Base-by-base conservation (phyloP, 2,329 filamentous ascomycete species). In the Penicillium thymicola region DNA sequence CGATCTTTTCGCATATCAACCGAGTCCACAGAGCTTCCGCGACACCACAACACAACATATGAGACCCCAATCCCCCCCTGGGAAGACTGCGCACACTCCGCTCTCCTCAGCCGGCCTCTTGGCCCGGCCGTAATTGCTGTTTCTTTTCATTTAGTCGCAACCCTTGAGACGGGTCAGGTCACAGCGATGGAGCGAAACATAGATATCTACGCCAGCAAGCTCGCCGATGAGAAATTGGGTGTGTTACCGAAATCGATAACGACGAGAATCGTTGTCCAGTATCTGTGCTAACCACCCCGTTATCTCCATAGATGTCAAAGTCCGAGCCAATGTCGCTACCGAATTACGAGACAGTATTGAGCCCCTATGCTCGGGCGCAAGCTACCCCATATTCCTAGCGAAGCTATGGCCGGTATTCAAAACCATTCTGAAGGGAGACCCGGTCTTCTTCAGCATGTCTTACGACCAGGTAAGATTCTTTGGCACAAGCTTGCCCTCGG, bases 301-400 rank as follows among this genome's bases (percentile, higher is more conserved):
- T 38, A 18, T 51, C 23, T 34, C 4, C 23, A 30, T 46, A 96
- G 94, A 97, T 78, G 78, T 88, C 57, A 90, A 90, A 78, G 77
- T 86, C 57, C 95, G 92, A 78, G 84, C 89, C 60, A 90, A 91
- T 68, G 86, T 92, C 62, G 91, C 93, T 60, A 86, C 88, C 51
- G 89, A 92, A 63, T 81, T 99, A 68, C 90, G 94, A 72, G 95
- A 99, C 76, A 91, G 85, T 67, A 87, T 97, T 65, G 95, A 99
- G 68, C 73, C 71, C 63, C 84, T 91, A 69, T 96, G 94, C 78
- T 91, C 89, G 53, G 87, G 89, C 51, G 81, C 84, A 54, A 86
- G 86, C 67, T 99, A 97, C 73, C 77, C 84, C 28, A 81, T 84
- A 49, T 97, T 99, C 72, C 82, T 99, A 58, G 85, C 90, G 70